Evolutionary conservation across 148 eudicot genomes (phyloP).

Genomic region (Diospyros lotus): DNA sequence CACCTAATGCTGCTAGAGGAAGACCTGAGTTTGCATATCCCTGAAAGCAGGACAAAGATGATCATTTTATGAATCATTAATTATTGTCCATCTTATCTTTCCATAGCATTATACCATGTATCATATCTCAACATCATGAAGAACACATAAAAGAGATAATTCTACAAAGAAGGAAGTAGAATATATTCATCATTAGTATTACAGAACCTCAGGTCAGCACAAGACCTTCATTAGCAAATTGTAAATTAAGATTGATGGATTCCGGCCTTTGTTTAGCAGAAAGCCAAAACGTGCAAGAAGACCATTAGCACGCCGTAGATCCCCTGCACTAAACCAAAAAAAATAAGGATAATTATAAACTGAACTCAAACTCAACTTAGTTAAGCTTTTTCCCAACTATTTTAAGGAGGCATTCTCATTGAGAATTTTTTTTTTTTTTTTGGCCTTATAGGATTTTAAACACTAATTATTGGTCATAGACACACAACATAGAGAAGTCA

Average conservation of each 20-base stretch:
- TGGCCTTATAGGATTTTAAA: not conserved
- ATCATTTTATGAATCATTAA: not conserved
- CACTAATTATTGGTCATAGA: not conserved
- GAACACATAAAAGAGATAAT: not conserved
- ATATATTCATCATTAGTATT: not conserved
- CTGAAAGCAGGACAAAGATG: slow-evolving; percentile 25
- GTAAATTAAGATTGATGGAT: slow-evolving; percentile 43
- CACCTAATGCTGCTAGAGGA: slow-evolving; percentile 48
- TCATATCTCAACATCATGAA: not conserved
- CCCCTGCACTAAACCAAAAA: slow-evolving; percentile 55
- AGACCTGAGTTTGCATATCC: slow-evolving; percentile 49
- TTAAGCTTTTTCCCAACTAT: too few species aligned
- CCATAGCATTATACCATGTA: not conserved
- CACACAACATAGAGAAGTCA: not conserved
- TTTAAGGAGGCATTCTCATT: not conserved
- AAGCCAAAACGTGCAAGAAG: slow-evolving; percentile 68
- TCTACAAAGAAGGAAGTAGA: slow-evolving; percentile 3
- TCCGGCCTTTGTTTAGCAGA: slow-evolving; percentile 47
- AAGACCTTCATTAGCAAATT: slow-evolving; percentile 71
- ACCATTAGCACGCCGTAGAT: slow-evolving; percentile 74
- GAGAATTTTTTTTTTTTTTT: not conserved
- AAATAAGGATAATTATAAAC: not conserved
- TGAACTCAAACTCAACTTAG: too few species aligned
- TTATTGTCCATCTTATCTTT: not conserved
- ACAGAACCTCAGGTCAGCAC: not conserved